A percentile compares a stretch with the other conserved stretches of the same genome.
These are phyloP conservation scores for Pseudogymnoascus sp. DNA, from an alignment of 2,329 filamentous ascomycete genomes.

Conservation along the genomic window DNA sequence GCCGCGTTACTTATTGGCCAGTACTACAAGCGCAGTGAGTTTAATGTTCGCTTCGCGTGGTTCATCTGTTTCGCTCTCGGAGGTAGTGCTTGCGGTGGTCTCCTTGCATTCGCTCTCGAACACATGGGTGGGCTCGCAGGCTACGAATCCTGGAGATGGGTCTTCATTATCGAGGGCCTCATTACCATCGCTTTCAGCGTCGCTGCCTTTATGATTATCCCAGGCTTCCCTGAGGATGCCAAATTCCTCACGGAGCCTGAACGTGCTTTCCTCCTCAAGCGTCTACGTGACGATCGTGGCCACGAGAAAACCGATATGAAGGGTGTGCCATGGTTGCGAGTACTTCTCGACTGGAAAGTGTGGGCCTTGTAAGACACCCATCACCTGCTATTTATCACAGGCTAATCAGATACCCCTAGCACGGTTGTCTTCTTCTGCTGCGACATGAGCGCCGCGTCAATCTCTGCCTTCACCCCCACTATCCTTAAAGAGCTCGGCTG, in stretches of 20 bases:
- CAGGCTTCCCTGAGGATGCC: slow-evolving; percentile 14
- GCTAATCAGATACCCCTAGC: slow-evolving; percentile 1
- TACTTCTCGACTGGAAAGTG: slow-evolving; percentile 21
- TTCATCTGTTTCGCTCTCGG: slow-evolving; percentile 31
- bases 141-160: slow-evolving; percentile 36
- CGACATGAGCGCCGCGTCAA: slow-evolving; percentile 29
- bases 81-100: slow-evolving; percentile 32
- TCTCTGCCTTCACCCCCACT: slow-evolving; percentile 28
- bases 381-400: neutral
- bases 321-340: slow-evolving; percentile 11
- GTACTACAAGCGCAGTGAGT: slow-evolving; percentile 23
- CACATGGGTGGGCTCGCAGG: slow-evolving; percentile 33
- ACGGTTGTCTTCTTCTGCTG: slow-evolving; percentile 26
- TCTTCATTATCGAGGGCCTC: slow-evolving; percentile 32
- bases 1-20: neutral
- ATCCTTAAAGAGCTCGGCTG: slow-evolving; percentile 30
- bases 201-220: slow-evolving; percentile 10
- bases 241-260: slow-evolving; percentile 11
- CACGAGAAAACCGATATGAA: slow-evolving; percentile 8
- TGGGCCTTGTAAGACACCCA: slow-evolving; percentile 19
- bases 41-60: slow-evolving; percentile 24
- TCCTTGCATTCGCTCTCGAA: slow-evolving; percentile 35
- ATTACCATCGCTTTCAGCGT: slow-evolving; percentile 11
- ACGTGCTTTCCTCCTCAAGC: slow-evolving; percentile 11
- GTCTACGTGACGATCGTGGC: slow-evolving; percentile 14